These are phyloP conservation scores for Fusarium multiceps DNA, from an alignment of 2,329 filamentous ascomycete species.

Conservation along the genomic window DNA sequence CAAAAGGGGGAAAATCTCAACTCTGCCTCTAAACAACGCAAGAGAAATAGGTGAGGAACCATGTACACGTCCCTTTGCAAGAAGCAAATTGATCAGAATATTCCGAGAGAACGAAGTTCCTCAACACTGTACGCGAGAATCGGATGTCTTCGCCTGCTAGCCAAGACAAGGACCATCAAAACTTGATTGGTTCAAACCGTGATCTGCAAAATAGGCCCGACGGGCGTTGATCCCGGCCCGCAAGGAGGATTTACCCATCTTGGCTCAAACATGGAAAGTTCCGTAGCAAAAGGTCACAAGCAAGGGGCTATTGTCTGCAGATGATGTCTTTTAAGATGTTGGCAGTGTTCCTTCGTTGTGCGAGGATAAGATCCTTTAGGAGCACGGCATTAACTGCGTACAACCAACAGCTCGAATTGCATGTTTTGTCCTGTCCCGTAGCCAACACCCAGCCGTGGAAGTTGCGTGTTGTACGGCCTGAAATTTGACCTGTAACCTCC, in stretches of 20 bases:
- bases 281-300: neutral
- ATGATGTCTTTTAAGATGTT: neutral
- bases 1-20: neutral
- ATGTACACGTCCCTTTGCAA: neutral
- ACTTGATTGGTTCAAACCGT: neutral
- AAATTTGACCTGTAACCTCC: neutral
- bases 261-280: neutral
- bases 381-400: neutral
- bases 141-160: neutral
- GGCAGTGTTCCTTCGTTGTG: neutral
- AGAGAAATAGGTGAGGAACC: neutral
- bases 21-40: neutral
- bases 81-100: neutral
- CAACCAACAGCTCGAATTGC: neutral
- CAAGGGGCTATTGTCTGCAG: neutral
- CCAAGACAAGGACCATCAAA: conserved; percentile 1
- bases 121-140: neutral
- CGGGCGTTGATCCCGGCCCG: conserved; percentile 8
- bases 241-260: conserved; percentile 1
- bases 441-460: neutral
- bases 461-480: neutral
- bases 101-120: neutral
- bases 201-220: neutral
- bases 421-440: neutral
- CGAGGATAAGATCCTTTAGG: neutral